A percentile compares a stretch with the other conserved stretches of the same genome.
Conservation (phyloP, 345 rosid genomes). For the Eutrema heterophyllum region DNA sequence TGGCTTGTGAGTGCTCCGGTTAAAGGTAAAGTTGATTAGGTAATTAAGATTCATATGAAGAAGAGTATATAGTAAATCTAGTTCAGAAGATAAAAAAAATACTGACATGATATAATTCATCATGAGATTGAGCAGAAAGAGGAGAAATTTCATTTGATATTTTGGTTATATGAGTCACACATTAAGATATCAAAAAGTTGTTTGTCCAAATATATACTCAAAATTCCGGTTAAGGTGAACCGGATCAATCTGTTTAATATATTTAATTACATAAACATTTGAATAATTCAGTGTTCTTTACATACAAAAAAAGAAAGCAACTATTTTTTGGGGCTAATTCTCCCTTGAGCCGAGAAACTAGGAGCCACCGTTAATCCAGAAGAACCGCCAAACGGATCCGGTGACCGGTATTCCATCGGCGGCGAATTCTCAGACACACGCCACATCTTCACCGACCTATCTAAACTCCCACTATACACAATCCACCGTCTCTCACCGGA, state of each 20-base stretch:
- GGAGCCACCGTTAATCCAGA: conserved; percentile 26
- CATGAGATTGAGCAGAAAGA: too few relatives aligned
- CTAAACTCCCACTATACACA: conserved; percentile 89
- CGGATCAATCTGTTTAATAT: not conserved
- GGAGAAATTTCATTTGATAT: too few relatives aligned
- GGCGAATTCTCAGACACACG: conserved; percentile 61
- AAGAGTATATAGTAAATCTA: too few relatives aligned
- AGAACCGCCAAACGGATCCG: conserved; percentile 6
- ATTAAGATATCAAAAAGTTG: not conserved
- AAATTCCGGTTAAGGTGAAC: not conserved
- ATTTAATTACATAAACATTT: not conserved
- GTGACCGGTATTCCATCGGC: conserved; percentile 15
- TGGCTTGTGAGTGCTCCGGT: too few relatives aligned
- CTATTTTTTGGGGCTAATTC: conserved; percentile 31
- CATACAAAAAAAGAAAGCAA: not conserved
- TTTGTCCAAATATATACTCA: not conserved
- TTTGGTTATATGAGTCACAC: not conserved
- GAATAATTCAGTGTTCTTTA: not conserved
- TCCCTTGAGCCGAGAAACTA: conserved; percentile 40
- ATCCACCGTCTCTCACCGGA: conserved; percentile 57
- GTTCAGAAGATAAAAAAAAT: too few relatives aligned
- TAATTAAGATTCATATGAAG: too few relatives aligned
- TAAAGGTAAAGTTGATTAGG: too few relatives aligned
- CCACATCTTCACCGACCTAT: conserved; percentile 92
- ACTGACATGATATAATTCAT: too few relatives aligned